phyloP scores from a whole-genome alignment of 495 filamentous ascomycete species.

The Penicillium canariense region DNA sequence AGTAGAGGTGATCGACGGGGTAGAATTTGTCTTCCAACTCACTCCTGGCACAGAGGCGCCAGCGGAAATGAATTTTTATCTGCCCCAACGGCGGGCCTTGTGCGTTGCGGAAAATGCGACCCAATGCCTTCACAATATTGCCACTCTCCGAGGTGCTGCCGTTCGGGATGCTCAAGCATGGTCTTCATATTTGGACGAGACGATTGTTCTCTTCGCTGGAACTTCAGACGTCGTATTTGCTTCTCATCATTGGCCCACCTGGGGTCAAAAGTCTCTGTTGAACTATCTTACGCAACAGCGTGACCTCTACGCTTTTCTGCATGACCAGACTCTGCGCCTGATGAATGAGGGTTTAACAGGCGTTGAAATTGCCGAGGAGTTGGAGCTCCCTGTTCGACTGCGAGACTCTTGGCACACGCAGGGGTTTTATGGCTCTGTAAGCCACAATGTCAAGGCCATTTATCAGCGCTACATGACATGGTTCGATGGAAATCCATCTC shows the following conservation, averaged over 20 bases:
- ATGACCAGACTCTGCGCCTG: conserved; percentile 32
- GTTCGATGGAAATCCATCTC: conserved; percentile 36
- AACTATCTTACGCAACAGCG: conserved; percentile 23
- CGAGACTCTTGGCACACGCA: conserved; percentile 23
- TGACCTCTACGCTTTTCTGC: conserved; percentile 34
- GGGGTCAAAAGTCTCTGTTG: conserved; percentile 16
- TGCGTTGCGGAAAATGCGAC: conserved; percentile 21
- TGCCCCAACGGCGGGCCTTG: conserved; percentile 17
- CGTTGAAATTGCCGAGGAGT: conserved; percentile 33
- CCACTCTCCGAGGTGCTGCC: conserved; percentile 20
- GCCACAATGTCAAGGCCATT: conserved; percentile 38
- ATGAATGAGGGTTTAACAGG: conserved; percentile 26
- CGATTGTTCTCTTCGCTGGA: conserved; percentile 13
- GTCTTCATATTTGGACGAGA: conserved; percentile 21
- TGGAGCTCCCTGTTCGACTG: conserved; percentile 24
- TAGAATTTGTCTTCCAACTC: conserved; percentile 22
- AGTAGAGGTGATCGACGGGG: conserved; percentile 10
- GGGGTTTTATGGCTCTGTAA: conserved; percentile 35
- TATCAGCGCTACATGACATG: conserved; percentile 38
- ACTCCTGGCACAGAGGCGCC: conserved; percentile 26
- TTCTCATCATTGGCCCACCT: conserved; percentile 30
- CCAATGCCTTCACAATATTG: conserved; percentile 25
- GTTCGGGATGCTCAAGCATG: conserved; percentile 23
- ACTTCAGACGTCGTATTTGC: conserved; percentile 19
- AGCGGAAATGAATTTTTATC: conserved; percentile 24